Evolutionary conservation across 768 basidiomycete species (phyloP).

Genomic region (Mrakia hoshinonis): DNA sequence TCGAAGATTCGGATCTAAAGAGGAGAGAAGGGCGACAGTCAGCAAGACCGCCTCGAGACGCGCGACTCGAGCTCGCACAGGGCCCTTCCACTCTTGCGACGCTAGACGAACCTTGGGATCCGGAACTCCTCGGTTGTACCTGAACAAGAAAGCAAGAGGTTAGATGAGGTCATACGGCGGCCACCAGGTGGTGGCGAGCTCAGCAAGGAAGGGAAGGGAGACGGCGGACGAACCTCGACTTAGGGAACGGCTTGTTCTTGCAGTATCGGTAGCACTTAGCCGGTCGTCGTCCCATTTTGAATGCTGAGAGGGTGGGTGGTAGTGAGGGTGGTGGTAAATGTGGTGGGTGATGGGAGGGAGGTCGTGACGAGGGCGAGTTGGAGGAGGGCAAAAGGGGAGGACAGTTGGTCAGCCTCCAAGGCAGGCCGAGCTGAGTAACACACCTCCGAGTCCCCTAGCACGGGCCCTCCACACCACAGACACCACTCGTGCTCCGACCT

Average conservation of each 20-base stretch:
- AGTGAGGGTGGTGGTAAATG: not conserved
- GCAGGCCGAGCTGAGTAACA: not conserved
- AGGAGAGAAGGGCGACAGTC: not conserved
- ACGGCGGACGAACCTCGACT: constrained; percentile 33
- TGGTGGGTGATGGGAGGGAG: constrained; percentile 3
- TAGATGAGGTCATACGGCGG: not conserved
- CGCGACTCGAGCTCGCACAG: not conserved
- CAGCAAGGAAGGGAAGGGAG: not conserved
- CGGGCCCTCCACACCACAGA: not conserved
- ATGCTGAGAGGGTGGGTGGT: not conserved
- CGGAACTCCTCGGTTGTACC: constrained; percentile 73
- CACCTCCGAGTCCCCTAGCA: not conserved
- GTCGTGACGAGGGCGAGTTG: not conserved
- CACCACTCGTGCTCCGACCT: not conserved
- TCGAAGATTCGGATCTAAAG: constrained; percentile 79
- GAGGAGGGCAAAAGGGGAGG: not conserved
- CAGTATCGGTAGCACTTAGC: constrained; percentile 98
- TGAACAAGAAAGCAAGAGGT: constrained; percentile 5
- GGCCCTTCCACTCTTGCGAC: not conserved
- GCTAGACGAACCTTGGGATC: constrained; percentile 68
- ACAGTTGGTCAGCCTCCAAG: not conserved
- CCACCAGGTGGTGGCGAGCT: not conserved
- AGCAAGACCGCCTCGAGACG: not conserved
- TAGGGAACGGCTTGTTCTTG: constrained; percentile 84
- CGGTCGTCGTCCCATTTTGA: constrained; percentile 88